Evolutionary conservation across 179 eudicot species (phyloP).

Genomic region (Corrigiola litoralis): DNA sequence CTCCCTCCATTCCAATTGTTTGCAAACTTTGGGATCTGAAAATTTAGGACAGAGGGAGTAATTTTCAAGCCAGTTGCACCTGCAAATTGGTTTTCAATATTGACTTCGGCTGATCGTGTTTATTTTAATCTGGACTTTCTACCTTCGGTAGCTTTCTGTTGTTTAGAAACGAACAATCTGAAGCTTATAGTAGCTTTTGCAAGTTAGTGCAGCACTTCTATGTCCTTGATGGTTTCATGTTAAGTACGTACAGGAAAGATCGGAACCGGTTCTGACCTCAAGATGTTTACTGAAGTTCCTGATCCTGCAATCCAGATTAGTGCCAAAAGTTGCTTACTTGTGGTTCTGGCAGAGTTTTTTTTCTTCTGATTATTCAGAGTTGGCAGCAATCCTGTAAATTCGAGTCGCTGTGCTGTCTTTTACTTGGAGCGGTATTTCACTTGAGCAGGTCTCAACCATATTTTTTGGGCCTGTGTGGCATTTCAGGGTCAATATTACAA

Average conservation of each 20-base stretch:
- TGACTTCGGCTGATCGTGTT: too few species aligned
- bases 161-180: too few species aligned
- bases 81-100: too few species aligned
- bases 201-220: neutral
- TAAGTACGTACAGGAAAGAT: too few species aligned
- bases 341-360: neutral
- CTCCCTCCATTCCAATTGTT: neutral
- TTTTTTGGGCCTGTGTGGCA: slow-evolving; percentile 7
- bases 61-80: too few species aligned
- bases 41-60: too few species aligned
- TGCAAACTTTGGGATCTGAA: too few species aligned
- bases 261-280: neutral
- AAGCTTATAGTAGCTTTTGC: neutral
- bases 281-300: neutral
- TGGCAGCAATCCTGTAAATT: neutral
- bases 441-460: neutral
- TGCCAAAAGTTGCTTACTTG: neutral
- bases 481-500: slow-evolving; percentile 61
- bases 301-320: neutral
- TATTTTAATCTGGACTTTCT: too few species aligned
- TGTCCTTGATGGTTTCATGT: neutral
- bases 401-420: neutral
- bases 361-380: neutral
- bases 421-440: neutral
- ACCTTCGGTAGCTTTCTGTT: too few species aligned